Conservation (phyloP, 2,329 filamentous ascomycete genomes). For the Ceratocystis cacaofunesta region DNA sequence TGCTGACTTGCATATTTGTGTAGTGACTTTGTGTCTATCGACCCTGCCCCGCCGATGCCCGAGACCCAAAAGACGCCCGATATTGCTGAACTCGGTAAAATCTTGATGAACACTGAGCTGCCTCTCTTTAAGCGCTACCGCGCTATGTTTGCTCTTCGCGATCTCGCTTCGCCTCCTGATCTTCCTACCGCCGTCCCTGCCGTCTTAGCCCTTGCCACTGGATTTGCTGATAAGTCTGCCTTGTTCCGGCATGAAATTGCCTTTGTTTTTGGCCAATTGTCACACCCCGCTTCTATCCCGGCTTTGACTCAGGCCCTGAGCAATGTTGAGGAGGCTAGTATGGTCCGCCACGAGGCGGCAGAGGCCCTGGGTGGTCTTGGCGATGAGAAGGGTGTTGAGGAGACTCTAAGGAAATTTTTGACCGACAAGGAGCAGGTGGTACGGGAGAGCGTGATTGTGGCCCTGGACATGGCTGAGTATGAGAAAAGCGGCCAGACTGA, state of each 20-base stretch:
- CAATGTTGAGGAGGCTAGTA: constrained; percentile 69
- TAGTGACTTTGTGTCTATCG: constrained; percentile 90
- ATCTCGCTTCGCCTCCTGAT: constrained; percentile 84
- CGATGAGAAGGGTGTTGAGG: constrained; percentile 84
- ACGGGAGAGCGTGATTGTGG: constrained; percentile 84
- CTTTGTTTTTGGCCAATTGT: constrained; percentile 93
- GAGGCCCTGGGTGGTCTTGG: constrained; percentile 90
- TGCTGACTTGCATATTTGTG: constrained; percentile 21
- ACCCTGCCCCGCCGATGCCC: constrained; percentile 80
- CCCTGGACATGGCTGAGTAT: constrained; percentile 94
- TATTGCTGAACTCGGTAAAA: constrained; percentile 59
- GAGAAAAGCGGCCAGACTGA: constrained; percentile 79
- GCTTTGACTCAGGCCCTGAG: constrained; percentile 66
- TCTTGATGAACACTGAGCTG: constrained; percentile 60
- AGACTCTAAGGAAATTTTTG: constrained; percentile 66
- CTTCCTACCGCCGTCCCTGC: constrained; percentile 81
- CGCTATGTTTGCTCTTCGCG: constrained; percentile 93
- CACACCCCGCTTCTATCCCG: constrained; percentile 91
- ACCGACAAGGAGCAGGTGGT: constrained; percentile 88
- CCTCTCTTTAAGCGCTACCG: constrained; percentile 88
- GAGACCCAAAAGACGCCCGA: constrained; percentile 41
- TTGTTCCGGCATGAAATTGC: constrained; percentile 96
- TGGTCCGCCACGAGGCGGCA: constrained; percentile 95
- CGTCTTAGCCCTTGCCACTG: constrained; percentile 69
- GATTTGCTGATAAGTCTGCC: constrained; percentile 71